Conservation (phyloP, 345 rosid species). For the Eucalyptus lansdowneana region DNA sequence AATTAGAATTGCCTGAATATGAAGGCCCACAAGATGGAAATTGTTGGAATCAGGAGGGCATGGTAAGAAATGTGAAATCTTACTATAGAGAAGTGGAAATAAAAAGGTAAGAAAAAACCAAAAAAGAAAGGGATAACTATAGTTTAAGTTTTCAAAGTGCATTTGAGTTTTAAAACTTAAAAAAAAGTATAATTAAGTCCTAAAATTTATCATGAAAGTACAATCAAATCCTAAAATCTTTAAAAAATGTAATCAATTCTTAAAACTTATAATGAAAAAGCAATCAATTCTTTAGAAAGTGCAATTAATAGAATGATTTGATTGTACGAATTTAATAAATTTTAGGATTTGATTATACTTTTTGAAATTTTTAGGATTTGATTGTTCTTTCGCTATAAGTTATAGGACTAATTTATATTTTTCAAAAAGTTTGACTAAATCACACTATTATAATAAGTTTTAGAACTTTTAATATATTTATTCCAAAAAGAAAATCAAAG, state of each 20-base stretch:
- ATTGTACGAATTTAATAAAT: accelerated
- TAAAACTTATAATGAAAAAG: too few relatives aligned
- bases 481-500: not conserved
- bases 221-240: accelerated
- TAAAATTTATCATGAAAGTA: too few relatives aligned
- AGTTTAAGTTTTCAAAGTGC: accelerated
- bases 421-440: too few relatives aligned
- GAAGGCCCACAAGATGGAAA: not conserved
- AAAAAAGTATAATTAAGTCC: too few relatives aligned
- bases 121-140: accelerated
- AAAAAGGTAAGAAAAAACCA: not conserved
- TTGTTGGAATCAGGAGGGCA: not conserved
- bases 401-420: too few relatives aligned
- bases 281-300: too few relatives aligned
- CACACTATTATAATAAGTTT: accelerated
- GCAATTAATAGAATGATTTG: too few relatives aligned
- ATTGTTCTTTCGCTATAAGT: accelerated
- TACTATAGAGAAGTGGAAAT: not conserved
- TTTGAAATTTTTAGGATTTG: accelerated
- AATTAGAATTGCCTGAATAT: too few relatives aligned
- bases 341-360: accelerated
- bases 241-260: too few relatives aligned
- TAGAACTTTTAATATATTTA: accelerated
- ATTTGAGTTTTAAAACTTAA: accelerated
- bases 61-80: not conserved